Conservation (phyloP, 1,284 basidiomycete species). For the Puccinia brachypodii region DNA sequence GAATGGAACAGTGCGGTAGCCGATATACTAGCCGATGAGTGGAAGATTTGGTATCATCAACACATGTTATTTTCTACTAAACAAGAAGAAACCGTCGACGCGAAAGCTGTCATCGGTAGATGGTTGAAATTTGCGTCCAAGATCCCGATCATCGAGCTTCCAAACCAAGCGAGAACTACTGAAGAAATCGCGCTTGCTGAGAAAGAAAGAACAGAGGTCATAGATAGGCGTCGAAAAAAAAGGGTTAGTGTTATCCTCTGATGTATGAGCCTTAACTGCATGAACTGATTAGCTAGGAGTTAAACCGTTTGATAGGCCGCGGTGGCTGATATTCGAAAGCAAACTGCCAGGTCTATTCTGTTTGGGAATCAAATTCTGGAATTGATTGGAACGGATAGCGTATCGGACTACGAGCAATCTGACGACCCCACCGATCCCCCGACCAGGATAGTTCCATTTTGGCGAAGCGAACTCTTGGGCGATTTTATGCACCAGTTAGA, state of each 20-base stretch:
- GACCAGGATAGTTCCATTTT: not conserved
- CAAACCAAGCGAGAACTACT: not conserved
- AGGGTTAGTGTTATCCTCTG: not conserved
- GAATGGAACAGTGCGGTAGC: not conserved
- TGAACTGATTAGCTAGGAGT: not conserved
- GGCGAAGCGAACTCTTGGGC: not conserved
- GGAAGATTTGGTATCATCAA: not conserved
- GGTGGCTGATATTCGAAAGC: not conserved
- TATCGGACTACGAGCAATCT: not conserved
- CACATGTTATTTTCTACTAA: not conserved
- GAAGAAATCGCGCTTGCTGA: not conserved
- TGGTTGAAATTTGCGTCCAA: not conserved
- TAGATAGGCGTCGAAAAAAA: not conserved
- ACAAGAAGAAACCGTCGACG: not conserved
- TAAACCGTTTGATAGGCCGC: not conserved
- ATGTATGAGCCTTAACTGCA: not conserved
- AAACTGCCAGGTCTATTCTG: not conserved
- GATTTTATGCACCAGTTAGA: not conserved
- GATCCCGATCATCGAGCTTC: not conserved
- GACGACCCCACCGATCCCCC: conserved; percentile 1
- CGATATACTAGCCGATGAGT: not conserved
- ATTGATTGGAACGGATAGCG: not conserved
- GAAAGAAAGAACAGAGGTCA: not conserved
- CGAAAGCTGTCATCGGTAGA: not conserved
- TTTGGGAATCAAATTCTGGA: not conserved